Evolutionary conservation across 169 alveolate genomes (phyloP).

Genomic region (Ichthyophthirius multifiliis): DNA sequence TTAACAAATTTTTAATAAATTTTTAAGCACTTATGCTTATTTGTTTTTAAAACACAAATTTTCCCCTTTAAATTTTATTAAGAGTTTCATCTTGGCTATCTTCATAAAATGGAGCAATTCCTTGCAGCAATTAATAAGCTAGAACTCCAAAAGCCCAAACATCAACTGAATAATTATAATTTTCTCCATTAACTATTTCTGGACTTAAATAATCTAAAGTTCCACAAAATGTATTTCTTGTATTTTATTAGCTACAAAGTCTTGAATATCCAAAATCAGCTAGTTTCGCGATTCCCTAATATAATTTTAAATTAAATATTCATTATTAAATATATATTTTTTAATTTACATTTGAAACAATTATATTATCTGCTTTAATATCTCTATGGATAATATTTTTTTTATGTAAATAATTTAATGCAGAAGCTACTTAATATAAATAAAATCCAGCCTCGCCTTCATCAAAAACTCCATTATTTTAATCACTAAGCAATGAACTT

Average conservation of each 20-base stretch:
- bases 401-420: constrained; percentile 10
- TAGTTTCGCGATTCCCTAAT: constrained; percentile 22
- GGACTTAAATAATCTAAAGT: constrained; percentile 60
- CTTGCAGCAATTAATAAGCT: constrained; percentile 49
- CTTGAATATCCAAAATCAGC: constrained; percentile 65
- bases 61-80: background rate
- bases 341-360: constrained; percentile 11
- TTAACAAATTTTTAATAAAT: background rate
- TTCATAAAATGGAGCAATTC: constrained; percentile 15
- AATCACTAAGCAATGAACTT: too few relatives aligned
- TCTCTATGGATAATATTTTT: constrained; percentile 38
- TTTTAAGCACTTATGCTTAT: background rate
- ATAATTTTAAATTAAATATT: background rate
- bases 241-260: constrained; percentile 21
- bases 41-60: background rate
- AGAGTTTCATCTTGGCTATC: background rate
- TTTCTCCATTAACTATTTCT: constrained; percentile 50
- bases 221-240: constrained; percentile 55
- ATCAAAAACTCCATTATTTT: constrained; percentile 12
- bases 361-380: constrained; percentile 37
- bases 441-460: constrained; percentile 13
- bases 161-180: constrained; percentile 63
- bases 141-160: constrained; percentile 68
- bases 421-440: constrained; percentile 2
- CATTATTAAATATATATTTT: background rate